Conservation (phyloP, 2,329 filamentous ascomycete species). For the Monosporascus sp. region DNA sequence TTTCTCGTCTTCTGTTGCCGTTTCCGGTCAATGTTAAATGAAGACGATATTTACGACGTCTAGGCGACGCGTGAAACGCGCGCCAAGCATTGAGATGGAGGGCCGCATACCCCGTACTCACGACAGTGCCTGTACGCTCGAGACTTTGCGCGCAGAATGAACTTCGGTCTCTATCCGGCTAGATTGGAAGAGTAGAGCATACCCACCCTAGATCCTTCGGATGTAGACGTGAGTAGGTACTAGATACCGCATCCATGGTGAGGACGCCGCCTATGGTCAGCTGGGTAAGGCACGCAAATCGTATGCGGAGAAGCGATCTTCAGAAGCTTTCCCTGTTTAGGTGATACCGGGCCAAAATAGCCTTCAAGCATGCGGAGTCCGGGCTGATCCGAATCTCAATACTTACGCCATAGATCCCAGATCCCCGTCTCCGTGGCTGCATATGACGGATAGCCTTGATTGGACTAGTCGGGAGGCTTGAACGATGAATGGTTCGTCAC, state of each 20-base stretch:
- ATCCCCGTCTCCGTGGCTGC: neutral
- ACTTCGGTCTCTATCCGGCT: no score
- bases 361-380: neutral
- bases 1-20: constrained; percentile 28
- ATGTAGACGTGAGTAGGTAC: neutral
- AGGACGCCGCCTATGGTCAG: neutral
- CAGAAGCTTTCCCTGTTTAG: neutral
- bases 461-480: neutral
- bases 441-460: neutral
- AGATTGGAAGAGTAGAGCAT: no score
- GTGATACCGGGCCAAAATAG: neutral
- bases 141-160: neutral
- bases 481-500: neutral
- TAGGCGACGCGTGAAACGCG: neutral
- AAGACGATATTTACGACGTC: constrained; percentile 10
- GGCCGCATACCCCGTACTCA: neutral
- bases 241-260: neutral
- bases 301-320: neutral
- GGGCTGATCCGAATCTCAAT: neutral
- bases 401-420: neutral
- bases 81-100: neutral
- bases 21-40: constrained; percentile 21
- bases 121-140: neutral
- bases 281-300: neutral
- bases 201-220: neutral